phyloP scores from a whole-genome alignment of 352 stramenopile species.

The Hyaloperonospora brassicae region DNA sequence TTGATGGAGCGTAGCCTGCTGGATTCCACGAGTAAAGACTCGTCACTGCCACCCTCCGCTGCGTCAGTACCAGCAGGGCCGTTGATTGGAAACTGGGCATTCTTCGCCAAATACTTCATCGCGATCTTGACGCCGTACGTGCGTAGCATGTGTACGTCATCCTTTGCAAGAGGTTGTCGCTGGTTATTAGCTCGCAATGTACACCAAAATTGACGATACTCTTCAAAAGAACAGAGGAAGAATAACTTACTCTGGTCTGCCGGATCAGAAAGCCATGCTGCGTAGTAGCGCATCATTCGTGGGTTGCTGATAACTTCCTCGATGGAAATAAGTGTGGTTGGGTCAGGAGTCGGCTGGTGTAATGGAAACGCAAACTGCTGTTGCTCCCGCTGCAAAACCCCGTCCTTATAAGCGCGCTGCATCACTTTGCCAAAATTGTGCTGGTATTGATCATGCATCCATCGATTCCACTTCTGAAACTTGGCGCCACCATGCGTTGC shows the following conservation, averaged over 20 bases:
- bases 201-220: constrained; percentile 70
- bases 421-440: constrained; percentile 65
- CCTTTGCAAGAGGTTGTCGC: constrained; percentile 63
- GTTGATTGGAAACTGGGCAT: constrained; percentile 75
- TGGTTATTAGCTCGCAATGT: constrained; percentile 60
- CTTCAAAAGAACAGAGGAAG: constrained; percentile 68
- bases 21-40: constrained; percentile 41
- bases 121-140: constrained; percentile 84
- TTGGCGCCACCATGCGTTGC: constrained; percentile 46
- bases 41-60: constrained; percentile 17
- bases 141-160: constrained; percentile 74
- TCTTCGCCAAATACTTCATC: constrained; percentile 76
- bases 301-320: constrained; percentile 74
- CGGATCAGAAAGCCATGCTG: constrained; percentile 45
- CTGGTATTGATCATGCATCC: constrained; percentile 67
- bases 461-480: constrained; percentile 80
- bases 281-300: constrained; percentile 77
- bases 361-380: constrained; percentile 27
- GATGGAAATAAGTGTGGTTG: constrained; percentile 54
- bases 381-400: constrained; percentile 31
- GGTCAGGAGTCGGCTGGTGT: constrained; percentile 29
- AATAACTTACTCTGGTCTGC: constrained; percentile 73
- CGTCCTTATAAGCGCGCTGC: constrained; percentile 56
- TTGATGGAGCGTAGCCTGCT: constrained; percentile 68
- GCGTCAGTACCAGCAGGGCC: constrained; percentile 8